These are phyloP conservation scores for Cunninghamia lanceolata DNA, from an alignment of 75 land plant species.

Conservation along the genomic window DNA sequence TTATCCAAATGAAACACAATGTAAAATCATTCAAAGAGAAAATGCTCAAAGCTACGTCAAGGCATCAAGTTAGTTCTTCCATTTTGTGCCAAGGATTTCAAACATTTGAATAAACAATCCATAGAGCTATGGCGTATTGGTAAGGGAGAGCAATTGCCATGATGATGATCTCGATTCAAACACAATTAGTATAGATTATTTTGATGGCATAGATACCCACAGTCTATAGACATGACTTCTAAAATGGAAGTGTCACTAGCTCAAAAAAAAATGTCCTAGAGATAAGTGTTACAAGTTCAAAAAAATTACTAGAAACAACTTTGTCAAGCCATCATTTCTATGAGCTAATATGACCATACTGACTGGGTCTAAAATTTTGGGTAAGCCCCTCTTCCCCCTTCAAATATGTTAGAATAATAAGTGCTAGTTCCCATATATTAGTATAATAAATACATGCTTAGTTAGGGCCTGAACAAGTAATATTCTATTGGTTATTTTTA, in stretches of 20 bases:
- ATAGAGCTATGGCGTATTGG: background rate
- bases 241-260: background rate
- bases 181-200: background rate
- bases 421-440: background rate
- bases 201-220: background rate
- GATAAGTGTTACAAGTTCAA: background rate
- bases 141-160: background rate
- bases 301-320: background rate
- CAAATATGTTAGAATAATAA: background rate
- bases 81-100: background rate
- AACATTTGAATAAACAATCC: background rate
- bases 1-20: background rate
- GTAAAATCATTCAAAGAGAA: background rate
- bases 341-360: background rate
- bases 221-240: background rate
- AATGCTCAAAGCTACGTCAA: background rate
- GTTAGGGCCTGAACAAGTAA: background rate
- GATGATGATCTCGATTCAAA: background rate
- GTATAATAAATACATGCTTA: background rate
- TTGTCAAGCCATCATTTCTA: background rate
- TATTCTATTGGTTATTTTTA: background rate
- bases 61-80: background rate
- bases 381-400: background rate
- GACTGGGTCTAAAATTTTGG: slow-evolving; percentile 62
- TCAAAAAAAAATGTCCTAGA: background rate